phyloP scores from a whole-genome alignment of 352 stramenopile genomes.

The Globisporangium paroecandrum region DNA sequence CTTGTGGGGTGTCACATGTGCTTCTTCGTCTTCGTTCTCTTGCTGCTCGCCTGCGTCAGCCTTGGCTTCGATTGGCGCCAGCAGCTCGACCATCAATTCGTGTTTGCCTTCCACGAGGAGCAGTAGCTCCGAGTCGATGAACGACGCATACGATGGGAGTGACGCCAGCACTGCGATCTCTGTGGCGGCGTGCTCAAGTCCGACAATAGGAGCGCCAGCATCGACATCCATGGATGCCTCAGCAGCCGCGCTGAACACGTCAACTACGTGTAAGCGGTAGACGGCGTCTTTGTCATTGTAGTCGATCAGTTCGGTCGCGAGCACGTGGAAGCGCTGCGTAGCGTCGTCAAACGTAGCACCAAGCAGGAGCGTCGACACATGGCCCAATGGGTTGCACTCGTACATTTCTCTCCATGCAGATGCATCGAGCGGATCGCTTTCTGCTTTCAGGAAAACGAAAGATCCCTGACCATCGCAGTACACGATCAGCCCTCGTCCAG shows the following conservation, averaged over 20 bases:
- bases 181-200: constrained; percentile 35
- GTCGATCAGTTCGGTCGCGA: constrained; percentile 45
- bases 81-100: constrained; percentile 44
- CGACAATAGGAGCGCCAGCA: constrained; percentile 27
- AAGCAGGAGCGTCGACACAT: constrained; percentile 38
- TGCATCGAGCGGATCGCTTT: constrained; percentile 20
- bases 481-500: constrained; percentile 53
- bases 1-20: constrained; percentile 32
- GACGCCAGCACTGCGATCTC: constrained; percentile 46
- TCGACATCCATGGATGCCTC: constrained; percentile 33
- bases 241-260: constrained; percentile 22
- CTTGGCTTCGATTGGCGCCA: neutral
- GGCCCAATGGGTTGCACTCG: constrained; percentile 44
- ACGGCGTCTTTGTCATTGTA: constrained; percentile 43
- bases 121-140: constrained; percentile 39
- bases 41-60: neutral
- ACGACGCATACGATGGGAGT: constrained; percentile 52
- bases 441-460: constrained; percentile 48
- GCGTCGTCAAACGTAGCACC: constrained; percentile 43
- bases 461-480: constrained; percentile 59
- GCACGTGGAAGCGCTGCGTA: constrained; percentile 33
- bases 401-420: constrained; percentile 43
- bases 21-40: constrained; percentile 11
- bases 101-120: constrained; percentile 58
- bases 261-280: constrained; percentile 49